These are phyloP conservation scores for Coemansia sp. DNA, from an alignment of 192 early-diverging fungal species.

Conservation along the genomic window DNA sequence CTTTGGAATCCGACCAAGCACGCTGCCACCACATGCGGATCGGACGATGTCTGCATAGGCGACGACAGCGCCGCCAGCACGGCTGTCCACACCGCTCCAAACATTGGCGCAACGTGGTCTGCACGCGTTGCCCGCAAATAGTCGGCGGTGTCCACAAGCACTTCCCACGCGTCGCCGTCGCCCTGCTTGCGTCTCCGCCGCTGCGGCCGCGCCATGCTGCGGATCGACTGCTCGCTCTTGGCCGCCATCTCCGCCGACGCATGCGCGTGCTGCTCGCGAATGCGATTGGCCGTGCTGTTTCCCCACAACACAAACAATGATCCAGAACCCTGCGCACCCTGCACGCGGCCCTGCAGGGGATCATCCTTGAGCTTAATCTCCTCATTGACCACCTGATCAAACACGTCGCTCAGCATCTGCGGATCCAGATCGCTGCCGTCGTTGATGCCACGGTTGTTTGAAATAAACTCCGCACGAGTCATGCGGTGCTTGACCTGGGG, in stretches of 20 bases:
- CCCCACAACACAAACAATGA: slow-evolving; percentile 51
- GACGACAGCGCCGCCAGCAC: slow-evolving; percentile 78
- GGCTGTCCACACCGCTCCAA: slow-evolving; percentile 87
- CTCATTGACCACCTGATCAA: slow-evolving; percentile 74
- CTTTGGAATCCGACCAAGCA: slow-evolving; percentile 79
- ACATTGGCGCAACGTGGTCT: slow-evolving; percentile 91
- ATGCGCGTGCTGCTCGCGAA: slow-evolving; percentile 60
- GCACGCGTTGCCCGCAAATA: slow-evolving; percentile 72
- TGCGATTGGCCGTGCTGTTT: slow-evolving; percentile 36
- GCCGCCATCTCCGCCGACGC: slow-evolving; percentile 67
- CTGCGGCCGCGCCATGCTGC: slow-evolving; percentile 59
- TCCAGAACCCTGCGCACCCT: slow-evolving; percentile 33
- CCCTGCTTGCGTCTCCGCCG: slow-evolving; percentile 18
- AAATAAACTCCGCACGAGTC: slow-evolving; percentile 82
- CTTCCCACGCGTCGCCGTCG: slow-evolving; percentile 15
- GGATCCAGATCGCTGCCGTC: slow-evolving; percentile 77
- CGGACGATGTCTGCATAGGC: slow-evolving; percentile 82
- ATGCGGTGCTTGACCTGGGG: slow-evolving; percentile 83
- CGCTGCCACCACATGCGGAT: slow-evolving; percentile 66
- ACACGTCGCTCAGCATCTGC: slow-evolving; percentile 72
- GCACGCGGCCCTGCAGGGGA: slow-evolving; percentile 37
- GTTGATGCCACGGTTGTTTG: slow-evolving; percentile 92
- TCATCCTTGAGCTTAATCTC: slow-evolving; percentile 97
- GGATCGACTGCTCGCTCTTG: slow-evolving; percentile 71
- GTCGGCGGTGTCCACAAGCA: slow-evolving; percentile 54